phyloP scores from a whole-genome alignment of 306 rosid species.

The Vigna angularis region DNA sequence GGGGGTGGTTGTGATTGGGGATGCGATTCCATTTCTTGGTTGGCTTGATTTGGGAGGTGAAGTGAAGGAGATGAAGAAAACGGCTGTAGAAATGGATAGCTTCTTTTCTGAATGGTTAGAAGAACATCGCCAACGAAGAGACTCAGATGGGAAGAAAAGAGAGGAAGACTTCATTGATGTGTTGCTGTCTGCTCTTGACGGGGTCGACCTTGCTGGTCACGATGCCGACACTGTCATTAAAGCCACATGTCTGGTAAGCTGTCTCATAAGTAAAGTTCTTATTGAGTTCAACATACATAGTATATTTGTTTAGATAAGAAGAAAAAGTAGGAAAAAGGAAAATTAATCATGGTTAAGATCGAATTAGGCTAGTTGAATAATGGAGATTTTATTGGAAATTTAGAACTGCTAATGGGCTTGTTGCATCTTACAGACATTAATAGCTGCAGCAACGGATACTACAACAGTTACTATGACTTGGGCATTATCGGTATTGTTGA shows the following conservation, averaged over 20 bases:
- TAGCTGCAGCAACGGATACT: constrained; percentile 60
- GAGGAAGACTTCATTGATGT: constrained; percentile 51
- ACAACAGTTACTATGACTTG: constrained; percentile 49
- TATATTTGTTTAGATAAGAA: too few species aligned
- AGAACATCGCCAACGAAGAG: constrained; percentile 11
- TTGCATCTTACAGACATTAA: constrained; percentile 42
- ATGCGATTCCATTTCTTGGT: constrained; percentile 12
- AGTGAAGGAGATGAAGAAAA: constrained; percentile 8
- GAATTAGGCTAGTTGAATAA: neutral
- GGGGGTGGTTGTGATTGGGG: constrained; percentile 12
- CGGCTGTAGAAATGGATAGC: neutral
- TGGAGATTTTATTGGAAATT: neutral
- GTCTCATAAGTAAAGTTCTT: too few species aligned
- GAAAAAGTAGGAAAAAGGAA: too few species aligned
- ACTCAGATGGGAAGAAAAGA: neutral
- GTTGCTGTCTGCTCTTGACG: constrained; percentile 31
- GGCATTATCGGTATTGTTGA: constrained; percentile 39
- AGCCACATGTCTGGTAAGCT: constrained; percentile 56
- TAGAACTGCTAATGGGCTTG: neutral
- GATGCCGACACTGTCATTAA: constrained; percentile 54
- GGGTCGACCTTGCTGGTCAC: constrained; percentile 30
- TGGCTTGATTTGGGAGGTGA: constrained; percentile 31
- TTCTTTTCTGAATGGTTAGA: constrained; percentile 13
- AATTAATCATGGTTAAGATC: neutral
- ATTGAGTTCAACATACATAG: too few species aligned